Conservation (phyloP, 1,284 basidiomycete species). For the Fomitopsis schrenkii region DNA sequence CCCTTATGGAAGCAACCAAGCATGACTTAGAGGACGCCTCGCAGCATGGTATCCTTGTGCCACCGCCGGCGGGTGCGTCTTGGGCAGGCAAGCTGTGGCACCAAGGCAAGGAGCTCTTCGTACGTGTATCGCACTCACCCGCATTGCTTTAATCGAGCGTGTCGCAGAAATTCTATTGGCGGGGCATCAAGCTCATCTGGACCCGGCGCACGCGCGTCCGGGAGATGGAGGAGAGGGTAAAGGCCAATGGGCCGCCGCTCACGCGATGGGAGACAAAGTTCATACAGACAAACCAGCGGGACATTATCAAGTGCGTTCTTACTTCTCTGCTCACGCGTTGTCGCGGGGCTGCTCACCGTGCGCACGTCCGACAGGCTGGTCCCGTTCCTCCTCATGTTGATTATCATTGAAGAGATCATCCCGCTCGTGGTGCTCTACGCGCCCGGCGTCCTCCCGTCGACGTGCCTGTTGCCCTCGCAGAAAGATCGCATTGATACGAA, state of each 20-base stretch:
- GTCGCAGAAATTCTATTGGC: conserved; percentile 72
- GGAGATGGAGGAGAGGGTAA: conserved; percentile 50
- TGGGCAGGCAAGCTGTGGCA: conserved; percentile 55
- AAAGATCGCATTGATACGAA: conserved; percentile 64
- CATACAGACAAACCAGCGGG: conserved; percentile 57
- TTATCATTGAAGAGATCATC: conserved; percentile 78
- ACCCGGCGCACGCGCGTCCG: conserved; percentile 50
- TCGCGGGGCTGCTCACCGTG: conserved; percentile 1
- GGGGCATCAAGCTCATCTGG: conserved; percentile 68
- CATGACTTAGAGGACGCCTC: conserved; percentile 63
- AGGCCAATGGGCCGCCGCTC: conserved; percentile 50
- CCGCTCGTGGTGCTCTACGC: conserved; percentile 84
- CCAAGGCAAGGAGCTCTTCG: conserved; percentile 66
- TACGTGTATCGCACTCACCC: conserved; percentile 27
- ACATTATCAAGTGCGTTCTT: conserved; percentile 59
- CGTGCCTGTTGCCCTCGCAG: conserved; percentile 84
- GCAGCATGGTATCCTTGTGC: conserved; percentile 60
- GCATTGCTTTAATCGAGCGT: conserved; percentile 6
- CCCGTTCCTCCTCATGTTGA: conserved; percentile 74
- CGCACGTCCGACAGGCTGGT: conserved; percentile 53
- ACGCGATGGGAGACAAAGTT: conserved; percentile 65
- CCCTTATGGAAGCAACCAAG: conserved; percentile 45
- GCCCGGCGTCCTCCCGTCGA: conserved; percentile 83
- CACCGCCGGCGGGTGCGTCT: conserved; percentile 58
- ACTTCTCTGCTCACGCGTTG: not conserved